Evolutionary conservation across 208 protist species (phyloP), one percentile per base, ranked within the genome.

Genomic region (Lotmaria passim): DNA sequence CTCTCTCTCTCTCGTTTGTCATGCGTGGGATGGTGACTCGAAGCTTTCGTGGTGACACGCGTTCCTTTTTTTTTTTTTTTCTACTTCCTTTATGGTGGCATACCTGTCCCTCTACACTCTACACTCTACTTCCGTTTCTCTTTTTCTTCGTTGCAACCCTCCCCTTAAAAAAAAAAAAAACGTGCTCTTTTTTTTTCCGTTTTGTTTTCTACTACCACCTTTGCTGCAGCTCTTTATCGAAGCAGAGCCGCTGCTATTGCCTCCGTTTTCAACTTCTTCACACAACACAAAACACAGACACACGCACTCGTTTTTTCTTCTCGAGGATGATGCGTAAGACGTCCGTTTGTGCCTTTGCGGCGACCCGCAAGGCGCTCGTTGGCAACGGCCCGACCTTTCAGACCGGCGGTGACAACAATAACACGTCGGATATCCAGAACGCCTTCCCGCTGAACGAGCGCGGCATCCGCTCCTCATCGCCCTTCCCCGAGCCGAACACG

Each of bases 401-500:
- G 39, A 94, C 91, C 21, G 91, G 87, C 71, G 91, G 91, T 78
- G 89, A 91, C 71, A 85, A 83, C 82, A 93, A 85, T 73, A 91
- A 94, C 80, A 91, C 79, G 26, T 82, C 75, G 28, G 85, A 94
- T 51, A 91, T 87, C 51, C 79, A 84, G 64, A 96, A 96, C 74
- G 85, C 79, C 23, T 93, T 86, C 70, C 89, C 89, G 17, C 62
- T 96, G 28, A 90, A 90, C 73, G 86, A 93, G 63, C 91, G 89
- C 46, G 91, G 91, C 47, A 86, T 96, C 38, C 91, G 91, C 61
- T 94, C 91, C 38, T 94, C 88, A 28, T 96, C 89, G 17, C 87
- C 87, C 31, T 96, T 96, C 69, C 75, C 81, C 28, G 91, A 96
- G 79, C 89, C 91, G 53, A 96, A 96, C 77, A 96, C 91, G 19